Evolutionary conservation across 2,329 filamentous ascomycete genomes (phyloP).

Genomic region (Aspergillus sp.): DNA sequence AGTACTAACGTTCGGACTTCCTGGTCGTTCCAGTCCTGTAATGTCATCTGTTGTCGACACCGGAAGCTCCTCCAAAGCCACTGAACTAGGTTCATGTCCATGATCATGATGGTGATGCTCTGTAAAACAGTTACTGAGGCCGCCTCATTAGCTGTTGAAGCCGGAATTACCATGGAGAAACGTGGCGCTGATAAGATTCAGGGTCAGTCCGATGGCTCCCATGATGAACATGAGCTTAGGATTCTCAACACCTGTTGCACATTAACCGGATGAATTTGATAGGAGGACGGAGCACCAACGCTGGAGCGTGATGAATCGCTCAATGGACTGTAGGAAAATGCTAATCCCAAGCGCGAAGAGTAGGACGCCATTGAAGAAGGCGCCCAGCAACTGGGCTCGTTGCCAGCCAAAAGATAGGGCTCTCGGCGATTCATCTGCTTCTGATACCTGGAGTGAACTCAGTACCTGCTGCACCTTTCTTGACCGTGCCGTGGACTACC

Average conservation of each 20-base stretch:
- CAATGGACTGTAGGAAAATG: slow-evolving; percentile 72
- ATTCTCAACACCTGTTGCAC: slow-evolving; percentile 59
- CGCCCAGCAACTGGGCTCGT: slow-evolving; percentile 69
- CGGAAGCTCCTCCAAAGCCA: not conserved
- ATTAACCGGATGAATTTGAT: not conserved
- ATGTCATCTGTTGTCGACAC: not conserved
- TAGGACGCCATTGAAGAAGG: slow-evolving; percentile 80
- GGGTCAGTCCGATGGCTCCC: slow-evolving; percentile 64
- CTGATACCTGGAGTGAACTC: slow-evolving; percentile 51
- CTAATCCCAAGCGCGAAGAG: slow-evolving; percentile 71
- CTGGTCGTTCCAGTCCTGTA: not conserved
- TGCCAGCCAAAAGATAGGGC: slow-evolving; percentile 75
- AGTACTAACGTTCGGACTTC: not conserved
- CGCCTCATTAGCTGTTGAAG: not conserved
- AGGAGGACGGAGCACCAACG: slow-evolving; percentile 21
- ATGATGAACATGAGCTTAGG: slow-evolving; percentile 69
- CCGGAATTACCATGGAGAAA: slow-evolving; percentile 62
- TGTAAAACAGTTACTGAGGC: slow-evolving; percentile 7
- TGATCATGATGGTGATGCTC: slow-evolving; percentile 24
- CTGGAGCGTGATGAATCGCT: slow-evolving; percentile 51
- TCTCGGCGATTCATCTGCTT: slow-evolving; percentile 59
- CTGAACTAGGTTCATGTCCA: slow-evolving; percentile 15
- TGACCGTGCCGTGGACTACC: slow-evolving; percentile 41
- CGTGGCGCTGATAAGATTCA: slow-evolving; percentile 68
- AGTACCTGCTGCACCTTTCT: slow-evolving; percentile 3